Conservation (phyloP, 352 stramenopile species). For the Globisporangium solare region DNA sequence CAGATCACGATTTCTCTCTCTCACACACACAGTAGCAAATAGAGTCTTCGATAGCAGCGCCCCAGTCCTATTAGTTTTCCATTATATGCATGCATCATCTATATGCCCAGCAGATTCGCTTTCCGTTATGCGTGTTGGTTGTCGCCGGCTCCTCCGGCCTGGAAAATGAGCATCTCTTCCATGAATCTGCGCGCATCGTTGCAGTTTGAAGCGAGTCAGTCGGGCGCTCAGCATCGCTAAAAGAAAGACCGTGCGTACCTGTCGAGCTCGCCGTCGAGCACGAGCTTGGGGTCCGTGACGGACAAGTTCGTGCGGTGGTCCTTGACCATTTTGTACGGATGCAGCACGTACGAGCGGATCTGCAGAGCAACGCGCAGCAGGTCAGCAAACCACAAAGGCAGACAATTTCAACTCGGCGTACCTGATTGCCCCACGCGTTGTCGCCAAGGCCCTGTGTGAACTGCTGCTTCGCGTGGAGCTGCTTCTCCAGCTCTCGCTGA, state of each 20-base stretch:
- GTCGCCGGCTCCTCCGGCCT: conserved; percentile 14
- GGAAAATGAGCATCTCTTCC: conserved; percentile 60
- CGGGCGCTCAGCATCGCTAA: no score
- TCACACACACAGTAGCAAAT: no score
- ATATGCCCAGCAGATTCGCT: no score
- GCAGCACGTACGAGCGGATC: conserved; percentile 97
- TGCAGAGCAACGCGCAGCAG: conserved; percentile 32
- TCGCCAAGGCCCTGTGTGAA: conserved; percentile 67
- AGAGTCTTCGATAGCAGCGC: not conserved
- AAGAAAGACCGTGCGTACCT: conserved; percentile 10
- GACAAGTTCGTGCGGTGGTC: conserved; percentile 91
- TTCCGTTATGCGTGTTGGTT: not conserved
- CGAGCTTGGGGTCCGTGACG: conserved; percentile 76
- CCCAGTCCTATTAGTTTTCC: no score
- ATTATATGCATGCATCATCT: no score
- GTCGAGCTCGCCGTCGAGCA: conserved; percentile 91
- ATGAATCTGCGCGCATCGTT: conserved; percentile 36
- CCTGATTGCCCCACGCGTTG: conserved; percentile 68
- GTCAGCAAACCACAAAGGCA: conserved; percentile 33
- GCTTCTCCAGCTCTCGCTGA: conserved; percentile 58
- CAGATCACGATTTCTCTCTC: conserved; percentile 1
- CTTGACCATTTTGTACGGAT: conserved; percentile 99
- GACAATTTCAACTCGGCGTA: conserved; percentile 24
- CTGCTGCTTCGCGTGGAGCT: conserved; percentile 37
- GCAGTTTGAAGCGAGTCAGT: not conserved